Evolutionary conservation across 1,139 yeast species (phyloP), one percentile per base, ranked within the genome.

Genomic region (Geotrichum reessii): DNA sequence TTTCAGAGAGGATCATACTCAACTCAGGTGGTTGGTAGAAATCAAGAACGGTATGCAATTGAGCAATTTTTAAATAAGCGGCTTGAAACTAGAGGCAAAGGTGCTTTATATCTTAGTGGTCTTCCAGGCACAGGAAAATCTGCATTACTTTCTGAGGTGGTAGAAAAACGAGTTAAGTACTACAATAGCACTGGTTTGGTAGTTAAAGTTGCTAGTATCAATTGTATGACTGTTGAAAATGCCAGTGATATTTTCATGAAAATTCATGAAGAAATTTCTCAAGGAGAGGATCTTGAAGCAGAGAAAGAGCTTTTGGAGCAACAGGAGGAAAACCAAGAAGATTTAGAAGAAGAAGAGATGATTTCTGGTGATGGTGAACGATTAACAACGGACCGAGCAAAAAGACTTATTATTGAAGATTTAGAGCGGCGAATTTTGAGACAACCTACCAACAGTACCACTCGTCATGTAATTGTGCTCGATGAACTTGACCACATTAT

Each of bases 101-200:
- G 83, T 50, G 87, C 95, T 14, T 71, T 93, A 51, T 93, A 93
- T 69, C 78, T 93, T 14, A 86, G 96, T 17, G 99, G 99, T 0
- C 96, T 97, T 0, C 99, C 99, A 2, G 99, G 99, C 0, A 90
- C 98, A 0, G 99, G 99, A 0, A 93, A 93, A 69, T 87, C 97
- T 0, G 98, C 96, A 0, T 90, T 90, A 65, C 77, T 87, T n/a
- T 79, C 78, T 56, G 77, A 81, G 46, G 69, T 79, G 0, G 59
- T 81, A 40, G 61, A 44, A 42, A 60, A 65, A 62, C n/a, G 21
- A 2, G 21, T 37, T 37, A 19, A n/a, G 5, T n/a, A n/a, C 17
- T 7, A 9, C 17, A 57, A 53, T 50, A 61, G 46, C 44, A 59
- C 65, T 62, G 27, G 40, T 17, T 58, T 65, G 65, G 55, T 58